Conservation (phyloP, 2,329 filamentous ascomycete species). For the Ophiostoma fasciatum region DNA sequence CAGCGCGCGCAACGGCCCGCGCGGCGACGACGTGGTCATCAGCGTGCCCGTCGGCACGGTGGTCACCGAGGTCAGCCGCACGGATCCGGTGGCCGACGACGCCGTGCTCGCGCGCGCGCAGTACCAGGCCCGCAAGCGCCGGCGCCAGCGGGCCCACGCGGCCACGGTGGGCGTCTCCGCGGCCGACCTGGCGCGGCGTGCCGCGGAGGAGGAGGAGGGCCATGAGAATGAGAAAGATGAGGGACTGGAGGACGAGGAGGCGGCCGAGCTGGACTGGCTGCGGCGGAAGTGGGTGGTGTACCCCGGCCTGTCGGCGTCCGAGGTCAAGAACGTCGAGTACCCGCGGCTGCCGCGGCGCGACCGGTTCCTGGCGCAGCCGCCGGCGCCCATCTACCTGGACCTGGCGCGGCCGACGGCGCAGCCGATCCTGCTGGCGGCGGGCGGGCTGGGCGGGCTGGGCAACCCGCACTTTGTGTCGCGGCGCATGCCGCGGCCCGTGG, state of each 20-base stretch:
- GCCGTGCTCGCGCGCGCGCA: conserved; percentile 16
- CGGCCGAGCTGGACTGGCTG: conserved; percentile 27
- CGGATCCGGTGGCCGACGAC: conserved; percentile 64
- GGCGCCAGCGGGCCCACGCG: not conserved
- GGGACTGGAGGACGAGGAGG: conserved; percentile 25
- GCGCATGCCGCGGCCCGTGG: conserved; percentile 61
- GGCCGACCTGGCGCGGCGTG: not conserved
- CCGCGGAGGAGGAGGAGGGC: not conserved
- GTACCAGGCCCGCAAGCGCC: conserved; percentile 3
- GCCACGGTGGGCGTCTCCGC: conserved; percentile 1
- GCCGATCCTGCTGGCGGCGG: conserved; percentile 74
- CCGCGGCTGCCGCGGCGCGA: conserved; percentile 37
- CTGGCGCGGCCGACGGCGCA: conserved; percentile 62
- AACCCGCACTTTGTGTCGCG: conserved; percentile 86
- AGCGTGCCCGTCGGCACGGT: conserved; percentile 89
- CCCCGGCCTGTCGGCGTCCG: conserved; percentile 57
- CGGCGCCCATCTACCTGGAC: conserved; percentile 58
- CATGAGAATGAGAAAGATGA: conserved; percentile 20
- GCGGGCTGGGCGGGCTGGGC: conserved; percentile 77
- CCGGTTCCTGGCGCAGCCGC: conserved; percentile 49
- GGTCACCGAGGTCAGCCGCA: conserved; percentile 63
- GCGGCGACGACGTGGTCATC: conserved; percentile 77
- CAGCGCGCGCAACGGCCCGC: conserved; percentile 55
- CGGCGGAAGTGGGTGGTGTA: conserved; percentile 76
- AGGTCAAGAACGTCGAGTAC: conserved; percentile 41